Percentiles rank a stretch among this genome's conserved stretches.
These are phyloP conservation scores for Entomortierella parvispora DNA, from an alignment of 192 early-diverging fungal genomes.

Conservation along the genomic window DNA sequence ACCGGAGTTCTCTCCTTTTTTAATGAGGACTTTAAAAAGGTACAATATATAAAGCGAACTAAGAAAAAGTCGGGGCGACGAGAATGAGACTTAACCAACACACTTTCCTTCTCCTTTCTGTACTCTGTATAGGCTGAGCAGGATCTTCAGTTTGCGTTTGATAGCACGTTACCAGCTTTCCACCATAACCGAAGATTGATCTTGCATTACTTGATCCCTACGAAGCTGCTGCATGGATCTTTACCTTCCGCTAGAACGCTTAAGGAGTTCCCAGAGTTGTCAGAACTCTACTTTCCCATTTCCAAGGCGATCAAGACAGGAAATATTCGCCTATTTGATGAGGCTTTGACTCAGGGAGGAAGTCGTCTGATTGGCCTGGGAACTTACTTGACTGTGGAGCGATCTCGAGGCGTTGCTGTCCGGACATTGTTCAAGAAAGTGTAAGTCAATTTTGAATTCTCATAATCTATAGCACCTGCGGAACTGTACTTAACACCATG, in stretches of 20 bases:
- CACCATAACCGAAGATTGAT: conserved; percentile 68
- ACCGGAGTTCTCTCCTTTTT: conserved; percentile 88
- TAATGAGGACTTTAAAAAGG: conserved; percentile 80
- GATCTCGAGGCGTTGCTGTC: conserved; percentile 74
- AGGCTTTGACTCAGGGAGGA: conserved; percentile 65
- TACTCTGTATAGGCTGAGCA: conserved; percentile 23
- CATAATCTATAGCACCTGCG: not conserved
- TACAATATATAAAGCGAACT: conserved; percentile 12
- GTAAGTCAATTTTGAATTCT: conserved; percentile 54
- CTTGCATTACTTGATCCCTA: conserved; percentile 84
- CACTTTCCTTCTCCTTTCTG: not conserved
- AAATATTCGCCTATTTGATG: conserved; percentile 80
- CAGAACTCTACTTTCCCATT: conserved; percentile 70
- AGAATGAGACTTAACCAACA: not conserved
- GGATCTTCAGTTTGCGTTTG: conserved; percentile 52
- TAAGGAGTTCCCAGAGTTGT: conserved; percentile 67
- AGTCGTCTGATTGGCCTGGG: conserved; percentile 69
- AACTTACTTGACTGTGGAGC: conserved; percentile 86
- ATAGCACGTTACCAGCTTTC: conserved; percentile 46
- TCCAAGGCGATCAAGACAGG: conserved; percentile 75
- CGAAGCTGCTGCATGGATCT: conserved; percentile 74
- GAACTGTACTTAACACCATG: conserved; percentile 1
- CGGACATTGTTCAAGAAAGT: conserved; percentile 84
- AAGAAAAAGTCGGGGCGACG: not conserved
- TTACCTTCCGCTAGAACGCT: conserved; percentile 73